Percentiles rank a stretch among this genome's conserved stretches.
phyloP scores from a whole-genome alignment of 2,329 filamentous ascomycete genomes.

The Acephala macrosclerotiorum region DNA sequence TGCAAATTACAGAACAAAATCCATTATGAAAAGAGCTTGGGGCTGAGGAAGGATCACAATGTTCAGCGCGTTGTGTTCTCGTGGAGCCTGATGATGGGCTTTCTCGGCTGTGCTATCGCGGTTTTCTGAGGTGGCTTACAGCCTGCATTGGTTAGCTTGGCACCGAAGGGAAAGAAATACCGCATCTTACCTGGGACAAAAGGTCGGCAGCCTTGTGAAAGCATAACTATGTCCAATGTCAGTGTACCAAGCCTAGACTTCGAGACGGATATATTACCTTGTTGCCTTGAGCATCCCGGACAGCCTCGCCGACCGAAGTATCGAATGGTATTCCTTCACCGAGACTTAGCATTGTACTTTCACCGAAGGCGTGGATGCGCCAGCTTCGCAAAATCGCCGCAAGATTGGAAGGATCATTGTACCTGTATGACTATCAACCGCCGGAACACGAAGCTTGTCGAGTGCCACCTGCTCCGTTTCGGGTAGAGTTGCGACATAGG shows the following conservation, averaged over 20 bases:
- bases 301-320: constrained; percentile 25
- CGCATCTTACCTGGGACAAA: constrained; percentile 1
- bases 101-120: constrained; percentile 10
- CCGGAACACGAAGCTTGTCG: constrained; percentile 26
- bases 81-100: constrained; percentile 1
- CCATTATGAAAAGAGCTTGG: not conserved
- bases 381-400: not conserved
- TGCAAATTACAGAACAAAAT: not conserved
- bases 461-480: constrained; percentile 24
- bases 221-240: constrained; percentile 2
- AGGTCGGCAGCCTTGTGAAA: constrained; percentile 29
- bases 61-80: not conserved
- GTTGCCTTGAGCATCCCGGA: constrained; percentile 26
- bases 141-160: constrained; percentile 12
- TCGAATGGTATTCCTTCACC: constrained; percentile 21
- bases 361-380: not conserved
- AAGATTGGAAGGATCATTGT: not conserved
- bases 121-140: constrained; percentile 19
- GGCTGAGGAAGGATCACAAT: not conserved
- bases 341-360: not conserved
- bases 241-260: not conserved
- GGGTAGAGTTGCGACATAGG: constrained; percentile 27
- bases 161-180: not conserved
- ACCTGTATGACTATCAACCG: constrained; percentile 26
- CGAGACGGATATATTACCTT: constrained; percentile 11